Evolutionary conservation across 768 basidiomycete species (phyloP), one percentile per base, ranked within the genome.

Genomic region (Psilocybe subaeruginosa): DNA sequence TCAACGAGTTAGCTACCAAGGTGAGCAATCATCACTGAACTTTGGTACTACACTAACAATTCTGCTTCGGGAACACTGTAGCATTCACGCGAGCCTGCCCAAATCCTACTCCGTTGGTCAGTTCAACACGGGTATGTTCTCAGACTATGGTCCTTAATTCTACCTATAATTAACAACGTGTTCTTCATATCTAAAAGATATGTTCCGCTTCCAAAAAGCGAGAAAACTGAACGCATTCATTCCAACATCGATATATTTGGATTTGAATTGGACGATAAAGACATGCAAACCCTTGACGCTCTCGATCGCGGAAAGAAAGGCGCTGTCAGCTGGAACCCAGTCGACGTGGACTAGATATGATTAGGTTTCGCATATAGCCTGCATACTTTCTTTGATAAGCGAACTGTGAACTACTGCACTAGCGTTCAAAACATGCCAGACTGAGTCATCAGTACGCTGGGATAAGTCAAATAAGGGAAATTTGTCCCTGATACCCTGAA

Each of bases 71-170:
- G 27, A 27, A 23, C 16, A 29, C 8, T 11, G 19, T 62, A 92
- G 88, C 73, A 86, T 64, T 72, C 74, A 45, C 84, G 85, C 57
- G 84, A 88, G 45, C 82, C 84, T 4, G 88, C 93, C 16, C 95
- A 97, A 68, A 79, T 97, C 48, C 82, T 97, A 14, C 77, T 97
- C 58, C 85, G 96, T 23, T 97, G 95, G 93, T 95, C 93, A 30
- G 76, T 98, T 39, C 95, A 97, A 72, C 85, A 83, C 69, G 87
- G 88, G 91, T 91, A 66, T 52, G 84, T 75, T 14, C 58, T 60
- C 56, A 23, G n/a, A 43, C 39, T 51, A 12, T 46, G 30, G 6
- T 16, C 14, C 19, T 27, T 23, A 39, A 45, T n/a, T 49, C 49
- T 37, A 1, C 14, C 27, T 37, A 23, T 46, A 37, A 46, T 50